These are phyloP conservation scores for Hibiscus trionum DNA, from an alignment of 345 rosid species.

Conservation along the genomic window DNA sequence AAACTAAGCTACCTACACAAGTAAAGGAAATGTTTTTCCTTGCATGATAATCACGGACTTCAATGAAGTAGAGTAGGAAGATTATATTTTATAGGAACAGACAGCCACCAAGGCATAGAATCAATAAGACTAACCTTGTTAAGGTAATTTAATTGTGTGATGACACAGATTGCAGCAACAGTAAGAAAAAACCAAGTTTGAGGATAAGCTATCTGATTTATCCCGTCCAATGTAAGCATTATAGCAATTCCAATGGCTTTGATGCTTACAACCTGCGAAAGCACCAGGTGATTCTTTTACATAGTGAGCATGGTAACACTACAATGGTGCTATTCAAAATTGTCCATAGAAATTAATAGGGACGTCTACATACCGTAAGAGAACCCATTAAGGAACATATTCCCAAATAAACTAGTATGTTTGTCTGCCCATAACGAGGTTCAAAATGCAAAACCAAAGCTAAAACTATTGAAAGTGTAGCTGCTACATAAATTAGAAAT, in stretches of 20 bases:
- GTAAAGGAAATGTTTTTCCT: neutral
- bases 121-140: conserved; percentile 51
- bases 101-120: neutral
- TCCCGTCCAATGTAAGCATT: conserved; percentile 80
- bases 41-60: neutral
- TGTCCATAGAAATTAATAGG: neutral
- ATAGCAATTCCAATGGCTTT: conserved; percentile 93
- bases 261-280: conserved; percentile 74
- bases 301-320: neutral
- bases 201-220: conserved; percentile 66
- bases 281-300: neutral
- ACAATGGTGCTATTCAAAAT: neutral
- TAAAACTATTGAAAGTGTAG: conserved; percentile 54
- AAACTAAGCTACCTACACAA: neutral
- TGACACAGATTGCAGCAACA: conserved; percentile 75
- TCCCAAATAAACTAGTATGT: conserved; percentile 75
- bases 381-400: conserved; percentile 87
- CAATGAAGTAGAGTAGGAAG: neutral
- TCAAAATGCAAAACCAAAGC: conserved; percentile 80
- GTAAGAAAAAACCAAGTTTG: conserved; percentile 89
- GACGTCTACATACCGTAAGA: conserved; percentile 44
- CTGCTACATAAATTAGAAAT: conserved; percentile 63
- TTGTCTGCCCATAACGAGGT: conserved; percentile 77
- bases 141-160: conserved; percentile 80
- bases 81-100: neutral